Evolutionary conservation across 2,329 filamentous ascomycete species (phyloP).

Genomic region (Scedosporium boydii): DNA sequence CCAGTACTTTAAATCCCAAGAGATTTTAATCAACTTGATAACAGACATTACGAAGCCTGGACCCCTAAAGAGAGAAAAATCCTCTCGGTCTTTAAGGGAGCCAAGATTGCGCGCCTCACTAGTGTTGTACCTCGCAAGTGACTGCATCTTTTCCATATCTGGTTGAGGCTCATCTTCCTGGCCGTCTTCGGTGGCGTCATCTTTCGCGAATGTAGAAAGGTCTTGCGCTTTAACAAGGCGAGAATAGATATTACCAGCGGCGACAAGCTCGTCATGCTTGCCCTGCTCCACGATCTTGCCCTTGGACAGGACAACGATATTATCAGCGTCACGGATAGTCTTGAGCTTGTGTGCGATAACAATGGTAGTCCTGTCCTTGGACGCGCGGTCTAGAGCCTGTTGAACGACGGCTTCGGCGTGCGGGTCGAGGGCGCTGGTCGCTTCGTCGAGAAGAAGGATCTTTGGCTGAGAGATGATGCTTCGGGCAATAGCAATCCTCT

Average conservation of each 20-base stretch:
- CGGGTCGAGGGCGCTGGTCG: conserved; percentile 48
- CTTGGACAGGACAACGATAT: conserved; percentile 55
- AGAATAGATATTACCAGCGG: conserved; percentile 35
- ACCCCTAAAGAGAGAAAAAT: conserved; percentile 17
- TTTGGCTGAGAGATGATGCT: conserved; percentile 54
- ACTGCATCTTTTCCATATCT: conserved; percentile 15
- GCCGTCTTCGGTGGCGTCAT: conserved; percentile 9
- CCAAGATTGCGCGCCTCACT: no score
- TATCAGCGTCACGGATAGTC: conserved; percentile 49
- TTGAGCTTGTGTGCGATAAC: conserved; percentile 54
- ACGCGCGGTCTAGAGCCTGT: conserved; percentile 42
- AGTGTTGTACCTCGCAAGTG: no score
- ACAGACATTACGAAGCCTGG: conserved; percentile 7
- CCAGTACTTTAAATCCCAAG: conserved; percentile 9
- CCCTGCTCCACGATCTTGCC: conserved; percentile 53
- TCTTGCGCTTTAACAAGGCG: conserved; percentile 36
- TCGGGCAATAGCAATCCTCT: conserved; percentile 57
- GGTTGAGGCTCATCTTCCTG: conserved; percentile 18
- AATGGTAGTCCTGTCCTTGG: conserved; percentile 53
- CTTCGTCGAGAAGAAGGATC: conserved; percentile 59
- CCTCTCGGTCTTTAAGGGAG: conserved; percentile 19
- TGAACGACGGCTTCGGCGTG: conserved; percentile 43
- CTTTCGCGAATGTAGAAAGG: conserved; percentile 15
- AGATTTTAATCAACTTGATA: conserved; percentile 6
- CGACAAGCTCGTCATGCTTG: conserved; percentile 47